phyloP scores from a whole-genome alignment of 306 rosid species.

The Delonix regia region DNA sequence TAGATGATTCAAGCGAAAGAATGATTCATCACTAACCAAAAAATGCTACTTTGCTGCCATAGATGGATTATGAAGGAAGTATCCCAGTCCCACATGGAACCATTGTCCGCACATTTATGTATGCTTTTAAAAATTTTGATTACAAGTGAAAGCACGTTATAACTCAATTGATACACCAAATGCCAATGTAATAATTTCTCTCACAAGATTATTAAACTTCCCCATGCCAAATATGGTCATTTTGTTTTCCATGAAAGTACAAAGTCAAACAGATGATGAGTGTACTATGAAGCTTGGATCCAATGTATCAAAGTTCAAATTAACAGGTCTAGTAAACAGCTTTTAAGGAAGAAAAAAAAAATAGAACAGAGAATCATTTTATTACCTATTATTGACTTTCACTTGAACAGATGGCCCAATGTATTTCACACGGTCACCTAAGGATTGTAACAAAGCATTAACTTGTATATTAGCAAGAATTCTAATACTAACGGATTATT shows the following conservation, averaged over 20 bases:
- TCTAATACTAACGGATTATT: conserved; percentile 2
- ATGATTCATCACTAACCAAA: conserved; percentile 6
- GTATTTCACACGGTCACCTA: conserved; percentile 96
- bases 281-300: neutral
- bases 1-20: neutral
- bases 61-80: conserved; percentile 9
- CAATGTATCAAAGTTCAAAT: neutral
- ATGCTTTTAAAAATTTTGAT: neutral
- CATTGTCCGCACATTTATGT: neutral
- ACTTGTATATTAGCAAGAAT: conserved; percentile 25
- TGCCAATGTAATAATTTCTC: neutral
- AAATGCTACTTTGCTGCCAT: neutral
- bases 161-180: neutral
- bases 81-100: neutral
- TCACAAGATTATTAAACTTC: neutral
- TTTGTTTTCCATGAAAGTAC: neutral
- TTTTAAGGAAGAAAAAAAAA: conserved; percentile 16
- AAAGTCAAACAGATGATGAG: neutral
- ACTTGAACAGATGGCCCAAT: conserved; percentile 64
- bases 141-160: neutral
- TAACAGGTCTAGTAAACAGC: neutral
- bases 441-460: conserved; percentile 28
- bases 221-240: neutral
- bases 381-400: conserved; percentile 78
- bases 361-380: conserved; percentile 24